Conservation (phyloP, 345 rosid genomes). For the Hibiscus tridactylites region DNA sequence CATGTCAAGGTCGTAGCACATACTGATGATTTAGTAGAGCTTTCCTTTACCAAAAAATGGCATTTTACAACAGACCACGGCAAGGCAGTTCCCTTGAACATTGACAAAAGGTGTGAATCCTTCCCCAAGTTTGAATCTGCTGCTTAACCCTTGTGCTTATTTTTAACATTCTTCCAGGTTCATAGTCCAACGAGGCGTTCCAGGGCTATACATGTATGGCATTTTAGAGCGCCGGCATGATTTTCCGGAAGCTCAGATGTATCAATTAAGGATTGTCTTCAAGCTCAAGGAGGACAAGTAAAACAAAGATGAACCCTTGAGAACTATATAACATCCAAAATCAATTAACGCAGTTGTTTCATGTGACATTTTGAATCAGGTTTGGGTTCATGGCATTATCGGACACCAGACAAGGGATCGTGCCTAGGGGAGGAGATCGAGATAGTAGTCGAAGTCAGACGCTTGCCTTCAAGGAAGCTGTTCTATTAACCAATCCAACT, state of each 20-base stretch:
- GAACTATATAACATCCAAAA: not conserved
- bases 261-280: slow-evolving; percentile 76
- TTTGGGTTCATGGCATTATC: slow-evolving; percentile 76
- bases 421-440: slow-evolving; percentile 65
- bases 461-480: slow-evolving; percentile 84
- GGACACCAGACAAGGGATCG: slow-evolving; percentile 53
- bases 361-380: slow-evolving; percentile 27
- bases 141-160: not conserved
- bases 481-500: slow-evolving; percentile 53
- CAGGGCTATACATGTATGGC: slow-evolving; percentile 66
- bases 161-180: slow-evolving; percentile 34
- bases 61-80: slow-evolving; percentile 15
- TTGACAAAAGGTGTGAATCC: slow-evolving; percentile 64
- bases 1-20: slow-evolving; percentile 36
- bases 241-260: slow-evolving; percentile 84
- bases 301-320: not conserved
- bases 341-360: not conserved
- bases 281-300: slow-evolving; percentile 59
- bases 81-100: slow-evolving; percentile 52
- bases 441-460: slow-evolving; percentile 15
- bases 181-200: slow-evolving; percentile 51
- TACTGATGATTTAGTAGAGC: slow-evolving; percentile 50
- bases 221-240: slow-evolving; percentile 61
- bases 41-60: slow-evolving; percentile 68
- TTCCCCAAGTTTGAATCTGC: not conserved